Conservation (phyloP, 2,329 filamentous ascomycete species). For the Monilinia polystroma region DNA sequence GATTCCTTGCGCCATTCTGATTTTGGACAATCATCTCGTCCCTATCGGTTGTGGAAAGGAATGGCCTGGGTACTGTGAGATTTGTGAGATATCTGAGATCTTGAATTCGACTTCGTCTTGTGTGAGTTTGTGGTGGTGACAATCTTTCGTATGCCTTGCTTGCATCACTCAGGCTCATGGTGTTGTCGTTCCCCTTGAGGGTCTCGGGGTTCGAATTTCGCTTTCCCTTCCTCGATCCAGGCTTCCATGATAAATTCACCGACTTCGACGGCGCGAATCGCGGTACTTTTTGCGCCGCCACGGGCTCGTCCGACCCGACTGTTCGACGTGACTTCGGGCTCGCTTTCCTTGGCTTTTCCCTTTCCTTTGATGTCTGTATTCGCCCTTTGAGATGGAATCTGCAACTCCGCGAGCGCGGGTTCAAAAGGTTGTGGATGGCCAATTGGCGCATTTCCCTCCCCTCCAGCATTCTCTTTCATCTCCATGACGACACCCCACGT, state of each 20-base stretch:
- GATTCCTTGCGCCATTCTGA: too few species aligned
- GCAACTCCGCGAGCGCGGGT: constrained; percentile 48
- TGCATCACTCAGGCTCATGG: background rate
- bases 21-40: too few species aligned
- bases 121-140: background rate
- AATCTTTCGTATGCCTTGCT: too few species aligned
- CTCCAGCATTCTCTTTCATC: constrained; percentile 56
- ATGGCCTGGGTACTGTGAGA: too few species aligned
- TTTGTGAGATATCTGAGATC: background rate
- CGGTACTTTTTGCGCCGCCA: constrained; percentile 56
- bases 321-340: constrained; percentile 6
- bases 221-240: constrained; percentile 64
- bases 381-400: constrained; percentile 28
- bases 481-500: constrained; percentile 78
- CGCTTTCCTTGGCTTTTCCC: background rate
- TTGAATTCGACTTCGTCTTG: background rate
- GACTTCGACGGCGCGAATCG: constrained; percentile 61
- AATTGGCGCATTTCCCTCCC: constrained; percentile 49
- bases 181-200: background rate
- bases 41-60: too few species aligned
- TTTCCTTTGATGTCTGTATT: background rate
- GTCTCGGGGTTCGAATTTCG: constrained; percentile 25
- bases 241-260: constrained; percentile 66
- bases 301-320: constrained; percentile 41
- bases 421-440: constrained; percentile 63